phyloP scores from a whole-genome alignment of 495 filamentous ascomycete genomes.

The Aspergillus funiculosus region DNA sequence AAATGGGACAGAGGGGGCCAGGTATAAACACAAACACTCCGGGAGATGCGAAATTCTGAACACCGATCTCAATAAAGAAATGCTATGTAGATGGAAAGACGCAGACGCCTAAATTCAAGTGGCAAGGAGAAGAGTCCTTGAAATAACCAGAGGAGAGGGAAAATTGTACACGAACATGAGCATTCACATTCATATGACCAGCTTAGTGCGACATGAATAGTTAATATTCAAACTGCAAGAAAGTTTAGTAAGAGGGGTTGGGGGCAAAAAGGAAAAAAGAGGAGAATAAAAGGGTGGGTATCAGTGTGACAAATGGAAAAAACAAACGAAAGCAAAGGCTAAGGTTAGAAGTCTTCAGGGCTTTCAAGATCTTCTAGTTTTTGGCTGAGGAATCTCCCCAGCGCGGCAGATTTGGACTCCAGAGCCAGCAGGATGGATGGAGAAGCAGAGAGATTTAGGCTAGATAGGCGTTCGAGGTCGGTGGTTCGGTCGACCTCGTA shows the following conservation, averaged over 20 bases:
- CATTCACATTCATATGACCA: no score
- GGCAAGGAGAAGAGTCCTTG: no score
- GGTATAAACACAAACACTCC: no score
- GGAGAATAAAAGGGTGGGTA: constrained; percentile 1
- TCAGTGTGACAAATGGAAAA: not conserved
- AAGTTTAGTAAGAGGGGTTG: not conserved
- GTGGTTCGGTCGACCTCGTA: constrained; percentile 40
- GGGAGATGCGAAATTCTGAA: no score
- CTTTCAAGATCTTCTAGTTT: constrained; percentile 42
- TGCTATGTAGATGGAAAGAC: not conserved
- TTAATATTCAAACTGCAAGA: no score
- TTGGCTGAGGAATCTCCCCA: constrained; percentile 38
- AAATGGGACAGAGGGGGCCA: not conserved
- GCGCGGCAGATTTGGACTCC: constrained; percentile 43
- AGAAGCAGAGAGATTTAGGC: constrained; percentile 39
- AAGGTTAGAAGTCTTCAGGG: constrained; percentile 42
- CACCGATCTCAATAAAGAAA: not conserved
- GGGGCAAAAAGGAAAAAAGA: not conserved
- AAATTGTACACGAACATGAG: not conserved
- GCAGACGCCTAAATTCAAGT: not conserved
- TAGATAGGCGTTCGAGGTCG: constrained; percentile 38
- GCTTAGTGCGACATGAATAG: not conserved
- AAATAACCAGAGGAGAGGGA: not conserved
- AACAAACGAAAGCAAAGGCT: not conserved
- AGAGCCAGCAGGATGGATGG: constrained; percentile 40